Evolutionary conservation across 306 rosid species (phyloP).

Genomic region (Medicago truncatula): MtrunA17r5.0-ANR NC_053044.1:28747001-28747500

Average conservation of each 20-base stretch:
- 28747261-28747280: conserved; percentile 78
- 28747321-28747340: conserved; percentile 96
- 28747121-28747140: conserved; percentile 81
- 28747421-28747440: conserved; percentile 65
- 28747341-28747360: conserved; percentile 66
- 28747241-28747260: conserved; percentile 95
- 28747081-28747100: conserved; percentile 89
- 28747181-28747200: conserved; percentile 82
- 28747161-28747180: conserved; percentile 93
- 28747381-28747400: conserved; percentile 86
- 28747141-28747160: conserved; percentile 74
- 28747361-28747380: conserved; percentile 93
- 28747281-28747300: conserved; percentile 92
- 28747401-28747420: conserved; percentile 69
- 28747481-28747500: conserved; percentile 88
- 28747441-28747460: conserved; percentile 60
- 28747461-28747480: conserved; percentile 68
- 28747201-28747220: conserved; percentile 95
- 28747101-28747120: conserved; percentile 90
- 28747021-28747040: background rate
- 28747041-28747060: conserved; percentile 18
- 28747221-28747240: conserved; percentile 89
- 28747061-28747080: conserved; percentile 81
- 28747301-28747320: conserved; percentile 87
- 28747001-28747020: background rate